Percentiles rank a stretch among this genome's conserved stretches.
These are phyloP conservation scores for Stagonosporopsis chrysanthemi DNA, from an alignment of 2,329 filamentous ascomycete genomes.

Conservation along the genomic window DNA sequence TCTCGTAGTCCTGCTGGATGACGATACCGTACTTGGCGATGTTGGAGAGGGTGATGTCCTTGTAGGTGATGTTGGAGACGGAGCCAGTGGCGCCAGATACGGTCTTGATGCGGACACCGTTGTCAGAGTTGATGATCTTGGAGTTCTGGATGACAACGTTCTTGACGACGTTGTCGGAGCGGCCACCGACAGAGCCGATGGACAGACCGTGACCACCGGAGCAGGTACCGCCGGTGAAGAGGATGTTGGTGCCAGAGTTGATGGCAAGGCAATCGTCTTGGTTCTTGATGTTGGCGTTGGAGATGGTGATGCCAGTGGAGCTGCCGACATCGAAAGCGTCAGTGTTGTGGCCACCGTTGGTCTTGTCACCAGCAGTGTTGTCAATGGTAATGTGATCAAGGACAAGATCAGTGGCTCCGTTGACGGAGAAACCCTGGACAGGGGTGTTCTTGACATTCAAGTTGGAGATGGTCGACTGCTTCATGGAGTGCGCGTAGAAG, in stretches of 20 bases:
- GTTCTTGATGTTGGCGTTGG: conserved; percentile 61
- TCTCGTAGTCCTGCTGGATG: conserved; percentile 62
- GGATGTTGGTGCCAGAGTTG: conserved; percentile 60
- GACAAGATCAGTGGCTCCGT: conserved; percentile 54
- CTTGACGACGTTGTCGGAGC: conserved; percentile 62
- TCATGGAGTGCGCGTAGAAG: conserved; percentile 64
- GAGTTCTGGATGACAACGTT: conserved; percentile 61
- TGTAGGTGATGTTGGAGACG: conserved; percentile 58
- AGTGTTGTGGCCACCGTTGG: conserved; percentile 57
- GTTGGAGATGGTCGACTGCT: conserved; percentile 57
- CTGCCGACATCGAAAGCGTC: conserved; percentile 65
- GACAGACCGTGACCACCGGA: conserved; percentile 65
- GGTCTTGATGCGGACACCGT: conserved; percentile 68
- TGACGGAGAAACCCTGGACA: conserved; percentile 61
- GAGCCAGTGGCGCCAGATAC: conserved; percentile 60
- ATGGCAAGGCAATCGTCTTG: conserved; percentile 68
- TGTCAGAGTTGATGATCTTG: conserved; percentile 60
- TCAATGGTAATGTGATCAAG: conserved; percentile 64
- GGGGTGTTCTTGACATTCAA: conserved; percentile 64
- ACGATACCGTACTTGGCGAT: conserved; percentile 61
- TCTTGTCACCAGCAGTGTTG: conserved; percentile 61
- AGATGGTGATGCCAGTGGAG: conserved; percentile 59
- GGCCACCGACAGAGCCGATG: conserved; percentile 67
- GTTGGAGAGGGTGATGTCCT: conserved; percentile 55
- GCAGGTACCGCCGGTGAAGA: conserved; percentile 53